A percentile compares a stretch with the other conserved stretches of the same genome.
These are phyloP conservation scores for Uncinocarpus reesii DNA, from an alignment of 2,329 filamentous ascomycete species.

Conservation along the genomic window DNA sequence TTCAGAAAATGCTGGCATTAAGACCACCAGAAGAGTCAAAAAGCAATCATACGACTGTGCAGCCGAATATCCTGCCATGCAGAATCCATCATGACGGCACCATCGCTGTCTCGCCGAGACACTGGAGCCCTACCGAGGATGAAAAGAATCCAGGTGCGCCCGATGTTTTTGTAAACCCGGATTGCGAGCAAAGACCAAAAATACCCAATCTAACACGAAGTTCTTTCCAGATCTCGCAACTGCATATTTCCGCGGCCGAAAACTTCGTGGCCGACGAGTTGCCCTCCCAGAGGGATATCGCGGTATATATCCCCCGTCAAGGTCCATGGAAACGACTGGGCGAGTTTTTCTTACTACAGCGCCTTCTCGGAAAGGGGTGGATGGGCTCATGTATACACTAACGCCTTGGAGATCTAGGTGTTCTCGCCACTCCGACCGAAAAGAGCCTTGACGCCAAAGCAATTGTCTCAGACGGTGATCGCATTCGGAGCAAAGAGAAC, in stretches of 20 bases:
- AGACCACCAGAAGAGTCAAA: constrained; percentile 22
- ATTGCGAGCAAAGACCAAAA: neutral
- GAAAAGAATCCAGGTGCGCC: constrained; percentile 30
- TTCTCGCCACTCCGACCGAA: constrained; percentile 47
- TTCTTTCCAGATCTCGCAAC: constrained; percentile 29
- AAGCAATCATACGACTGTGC: neutral
- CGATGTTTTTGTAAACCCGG: no score
- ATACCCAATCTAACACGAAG: neutral
- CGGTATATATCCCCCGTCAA: constrained; percentile 29
- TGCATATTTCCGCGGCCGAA: constrained; percentile 69
- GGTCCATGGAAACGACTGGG: no score
- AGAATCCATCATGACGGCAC: constrained; percentile 68
- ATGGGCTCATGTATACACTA: neutral
- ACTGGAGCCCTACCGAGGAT: constrained; percentile 56
- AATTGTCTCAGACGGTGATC: no score
- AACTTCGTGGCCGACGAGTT: constrained; percentile 58
- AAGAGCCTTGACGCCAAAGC: constrained; percentile 19
- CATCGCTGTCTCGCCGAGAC: constrained; percentile 52
- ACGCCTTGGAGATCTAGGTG: constrained; percentile 35
- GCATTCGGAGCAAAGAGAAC: no score
- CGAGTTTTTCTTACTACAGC: neutral
- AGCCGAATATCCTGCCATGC: constrained; percentile 67
- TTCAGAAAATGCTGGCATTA: constrained; percentile 32
- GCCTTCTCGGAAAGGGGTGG: neutral
- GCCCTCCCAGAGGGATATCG: constrained; percentile 61